phyloP scores from a whole-genome alignment of 495 filamentous ascomycete genomes.

The Penicillium flavigenum region DNA sequence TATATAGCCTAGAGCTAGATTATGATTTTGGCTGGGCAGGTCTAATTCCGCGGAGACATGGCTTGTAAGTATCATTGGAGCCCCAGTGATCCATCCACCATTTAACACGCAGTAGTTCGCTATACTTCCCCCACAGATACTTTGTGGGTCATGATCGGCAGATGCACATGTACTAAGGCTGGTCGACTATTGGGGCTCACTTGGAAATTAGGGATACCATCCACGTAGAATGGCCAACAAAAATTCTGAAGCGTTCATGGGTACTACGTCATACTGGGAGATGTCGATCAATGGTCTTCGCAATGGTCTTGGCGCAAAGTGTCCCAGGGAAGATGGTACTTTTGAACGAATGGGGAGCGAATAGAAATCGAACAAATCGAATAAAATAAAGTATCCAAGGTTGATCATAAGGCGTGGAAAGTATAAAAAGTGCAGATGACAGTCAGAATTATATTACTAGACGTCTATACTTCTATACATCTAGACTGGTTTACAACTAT shows the following conservation, averaged over 20 bases:
- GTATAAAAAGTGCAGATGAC: background rate
- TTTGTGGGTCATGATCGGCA: background rate
- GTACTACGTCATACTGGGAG: constrained; percentile 29
- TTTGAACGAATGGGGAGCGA: background rate
- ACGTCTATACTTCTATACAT: background rate
- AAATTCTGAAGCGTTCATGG: background rate
- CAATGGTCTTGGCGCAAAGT: background rate
- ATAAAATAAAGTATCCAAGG: background rate
- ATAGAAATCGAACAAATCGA: background rate
- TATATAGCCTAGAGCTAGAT: no score
- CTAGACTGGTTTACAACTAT: background rate
- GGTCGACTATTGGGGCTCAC: constrained; percentile 1
- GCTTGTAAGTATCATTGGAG: constrained; percentile 17
- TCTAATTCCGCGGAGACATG: constrained; percentile 12
- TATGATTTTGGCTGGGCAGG: no score
- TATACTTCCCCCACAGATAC: background rate
- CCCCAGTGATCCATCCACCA: background rate
- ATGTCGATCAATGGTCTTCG: constrained; percentile 19
- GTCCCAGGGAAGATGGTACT: background rate
- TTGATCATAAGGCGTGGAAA: background rate
- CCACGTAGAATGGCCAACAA: background rate
- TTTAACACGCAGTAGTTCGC: constrained; percentile 16
- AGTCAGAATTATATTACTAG: no score
- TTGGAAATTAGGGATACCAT: background rate
- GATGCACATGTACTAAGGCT: background rate